A percentile compares a stretch with the other conserved stretches of the same genome.
These are phyloP conservation scores for Trypanosoma mega DNA, from an alignment of 208 protist species.

Conservation along the genomic window DNA sequence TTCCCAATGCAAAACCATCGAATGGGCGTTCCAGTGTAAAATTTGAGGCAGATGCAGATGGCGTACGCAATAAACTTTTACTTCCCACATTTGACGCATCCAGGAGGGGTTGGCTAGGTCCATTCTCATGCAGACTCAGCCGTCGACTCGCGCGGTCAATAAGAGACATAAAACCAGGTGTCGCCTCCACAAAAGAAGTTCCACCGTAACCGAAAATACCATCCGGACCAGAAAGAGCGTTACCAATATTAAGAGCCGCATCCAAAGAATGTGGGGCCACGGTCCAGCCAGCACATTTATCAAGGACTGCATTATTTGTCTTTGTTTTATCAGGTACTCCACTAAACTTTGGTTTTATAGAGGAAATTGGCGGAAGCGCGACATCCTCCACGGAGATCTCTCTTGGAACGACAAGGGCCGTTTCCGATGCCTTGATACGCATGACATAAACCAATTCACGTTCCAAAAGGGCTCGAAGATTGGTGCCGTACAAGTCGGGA, in stretches of 20 bases:
- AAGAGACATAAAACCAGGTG: constrained; percentile 19
- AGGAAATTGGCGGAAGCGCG: constrained; percentile 16
- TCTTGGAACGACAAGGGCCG: constrained; percentile 32
- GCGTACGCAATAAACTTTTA: neutral
- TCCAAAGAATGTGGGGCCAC: constrained; percentile 21
- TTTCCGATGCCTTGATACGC: constrained; percentile 75
- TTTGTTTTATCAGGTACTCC: neutral
- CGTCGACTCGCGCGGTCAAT: constrained; percentile 18
- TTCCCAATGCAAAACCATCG: too few species aligned
- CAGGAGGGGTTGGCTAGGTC: neutral
- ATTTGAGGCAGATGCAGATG: too few species aligned
- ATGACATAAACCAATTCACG: constrained; percentile 76
- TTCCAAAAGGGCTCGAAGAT: constrained; percentile 64
- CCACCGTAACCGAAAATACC: constrained; percentile 32
- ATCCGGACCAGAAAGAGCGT: neutral
- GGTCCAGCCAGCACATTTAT: constrained; percentile 22
- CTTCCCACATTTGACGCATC: neutral
- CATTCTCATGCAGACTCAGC: constrained; percentile 2
- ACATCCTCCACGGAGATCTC: constrained; percentile 13
- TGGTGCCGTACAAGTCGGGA: constrained; percentile 76
- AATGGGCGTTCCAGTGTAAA: too few species aligned
- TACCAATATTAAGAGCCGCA: constrained; percentile 7
- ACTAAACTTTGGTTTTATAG: neutral
- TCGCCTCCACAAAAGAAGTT: constrained; percentile 20
- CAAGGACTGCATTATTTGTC: constrained; percentile 12